Conservation (phyloP, 202 grass and related monocot genomes). For the Sporobolus alterniflorus region DNA sequence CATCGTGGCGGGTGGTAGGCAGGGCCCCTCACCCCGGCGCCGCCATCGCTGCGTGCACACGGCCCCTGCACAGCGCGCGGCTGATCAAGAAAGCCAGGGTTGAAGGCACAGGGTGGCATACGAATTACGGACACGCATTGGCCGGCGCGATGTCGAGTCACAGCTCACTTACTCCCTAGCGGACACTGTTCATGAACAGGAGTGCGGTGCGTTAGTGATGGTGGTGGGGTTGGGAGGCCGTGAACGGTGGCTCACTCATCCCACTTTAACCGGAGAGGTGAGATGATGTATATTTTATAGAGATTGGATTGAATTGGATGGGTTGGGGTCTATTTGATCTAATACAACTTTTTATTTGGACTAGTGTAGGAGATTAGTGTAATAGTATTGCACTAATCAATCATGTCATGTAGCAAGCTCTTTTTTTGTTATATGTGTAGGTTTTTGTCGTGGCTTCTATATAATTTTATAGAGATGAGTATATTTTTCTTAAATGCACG, state of each 20-base stretch:
- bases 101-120: neutral
- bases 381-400: neutral
- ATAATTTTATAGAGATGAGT: neutral
- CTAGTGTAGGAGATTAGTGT: neutral
- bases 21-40: neutral
- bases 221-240: neutral
- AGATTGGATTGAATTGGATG: neutral
- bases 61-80: neutral
- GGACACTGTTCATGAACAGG: slow-evolving; percentile 10
- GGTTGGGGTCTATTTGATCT: too few species aligned
- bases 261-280: neutral
- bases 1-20: neutral
- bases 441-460: neutral
- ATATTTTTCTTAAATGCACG: neutral
- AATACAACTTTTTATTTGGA: neutral
- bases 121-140: slow-evolving; percentile 8
- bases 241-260: neutral
- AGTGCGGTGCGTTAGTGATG: neutral
- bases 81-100: neutral
- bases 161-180: neutral
- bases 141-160: neutral
- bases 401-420: neutral
- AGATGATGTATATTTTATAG: neutral
- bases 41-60: slow-evolving; percentile 8
- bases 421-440: neutral